Evolutionary conservation across 805 yeast species (phyloP), one percentile per base, ranked within the genome.

Genomic region (Metschnikowia gruessii): DNA sequence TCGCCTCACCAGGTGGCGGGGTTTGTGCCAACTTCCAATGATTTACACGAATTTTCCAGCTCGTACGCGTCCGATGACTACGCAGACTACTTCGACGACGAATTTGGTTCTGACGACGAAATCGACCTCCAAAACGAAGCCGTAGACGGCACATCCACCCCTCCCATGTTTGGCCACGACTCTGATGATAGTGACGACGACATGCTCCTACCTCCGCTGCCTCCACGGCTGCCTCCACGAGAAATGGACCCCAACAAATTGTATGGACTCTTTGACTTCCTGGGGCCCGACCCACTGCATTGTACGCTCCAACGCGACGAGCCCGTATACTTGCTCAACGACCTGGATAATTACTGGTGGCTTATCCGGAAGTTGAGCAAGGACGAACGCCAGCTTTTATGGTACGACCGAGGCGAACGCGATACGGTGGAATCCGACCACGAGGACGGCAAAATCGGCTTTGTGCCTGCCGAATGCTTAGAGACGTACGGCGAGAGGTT

Each of bases 281-380:
- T 75, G 42, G 98, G 97, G 1, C 95, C 96, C 4, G 97, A 90
- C 60, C 90, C 92, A 4, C 88, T 94, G 38, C 99, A 92, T 66
- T 85, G 96, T 55, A 81, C 85, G 48, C 74, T 92, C 10, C 63
- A 70, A 17, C 81, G 88, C 53, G 91, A 92, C 59, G 96, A 89
- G 57, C 83, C 95, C 1, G 92, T 95, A 52, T 72, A 79, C 37
- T 68, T 94, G 16, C 68, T 94, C 30, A 90, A 89, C 60, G 99
- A 94, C 60, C 83, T 86, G 40, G 97, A 94, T 66, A 79, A 87
- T 50, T 94, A 94, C 67, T 94, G 99, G 99, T 94, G 99, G 98
- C 72, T 92, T 10, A 92, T 94, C 24, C 64, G 70, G 24, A 75
- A 77, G 48, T 47, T 69, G 39, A 60, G 64, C 12, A 70, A 67